phyloP scores from a whole-genome alignment of 257 asterid genomes.

The Plantago elongata region DNA sequence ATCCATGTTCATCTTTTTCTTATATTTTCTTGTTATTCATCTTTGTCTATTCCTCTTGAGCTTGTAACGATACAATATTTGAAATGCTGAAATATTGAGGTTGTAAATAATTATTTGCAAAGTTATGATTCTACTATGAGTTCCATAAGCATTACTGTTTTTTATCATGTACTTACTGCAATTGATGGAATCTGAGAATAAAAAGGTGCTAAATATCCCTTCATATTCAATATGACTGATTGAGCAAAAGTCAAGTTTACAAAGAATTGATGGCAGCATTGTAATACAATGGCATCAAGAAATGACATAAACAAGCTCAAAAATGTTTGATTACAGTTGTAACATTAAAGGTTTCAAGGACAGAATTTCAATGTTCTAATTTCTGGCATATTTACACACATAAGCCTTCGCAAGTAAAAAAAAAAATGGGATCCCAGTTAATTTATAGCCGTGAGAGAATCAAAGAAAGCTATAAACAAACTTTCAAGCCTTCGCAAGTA shows the following conservation, averaged over 20 bases:
- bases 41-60: slow-evolving; percentile 43
- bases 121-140: too few relatives aligned
- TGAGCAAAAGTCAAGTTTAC: too few relatives aligned
- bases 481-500: neutral
- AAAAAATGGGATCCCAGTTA: neutral
- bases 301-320: too few relatives aligned
- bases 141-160: too few relatives aligned
- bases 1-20: neutral
- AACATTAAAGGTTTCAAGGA: neutral
- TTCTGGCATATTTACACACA: slow-evolving; percentile 3
- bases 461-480: slow-evolving; percentile 10
- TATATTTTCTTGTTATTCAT: neutral
- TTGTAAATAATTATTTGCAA: neutral
- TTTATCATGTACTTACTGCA: too few relatives aligned
- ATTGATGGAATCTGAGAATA: too few relatives aligned
- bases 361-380: neutral
- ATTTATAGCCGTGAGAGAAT: too few relatives aligned
- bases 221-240: too few relatives aligned
- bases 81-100: neutral
- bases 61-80: slow-evolving; percentile 20
- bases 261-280: too few relatives aligned
- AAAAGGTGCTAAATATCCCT: too few relatives aligned
- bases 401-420: neutral
- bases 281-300: too few relatives aligned
- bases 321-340: too few relatives aligned